phyloP scores from a whole-genome alignment of 2,329 filamentous ascomycete genomes.

The Hypoxylon sp. region DNA sequence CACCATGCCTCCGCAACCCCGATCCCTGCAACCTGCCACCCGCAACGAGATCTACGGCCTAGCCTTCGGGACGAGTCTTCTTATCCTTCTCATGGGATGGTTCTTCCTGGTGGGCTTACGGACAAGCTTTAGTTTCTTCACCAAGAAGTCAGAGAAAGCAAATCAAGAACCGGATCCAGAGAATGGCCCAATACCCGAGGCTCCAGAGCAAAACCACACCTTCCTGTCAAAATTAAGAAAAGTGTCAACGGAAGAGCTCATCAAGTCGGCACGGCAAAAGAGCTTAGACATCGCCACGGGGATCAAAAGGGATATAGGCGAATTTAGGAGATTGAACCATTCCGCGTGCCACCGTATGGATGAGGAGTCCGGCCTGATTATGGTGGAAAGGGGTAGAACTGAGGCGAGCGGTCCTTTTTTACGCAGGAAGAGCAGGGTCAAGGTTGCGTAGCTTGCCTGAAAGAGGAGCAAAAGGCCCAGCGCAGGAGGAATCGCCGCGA shows the following conservation, averaged over 20 bases:
- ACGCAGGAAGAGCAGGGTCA: constrained; percentile 34
- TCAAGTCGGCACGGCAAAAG: constrained; percentile 25
- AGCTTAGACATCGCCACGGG: constrained; percentile 30
- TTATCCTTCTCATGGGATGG: constrained; percentile 30
- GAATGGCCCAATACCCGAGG: neutral
- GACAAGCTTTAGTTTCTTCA: neutral
- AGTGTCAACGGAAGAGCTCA: constrained; percentile 24
- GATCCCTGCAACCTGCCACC: constrained; percentile 15
- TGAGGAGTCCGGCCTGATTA: constrained; percentile 24
- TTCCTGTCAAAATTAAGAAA: constrained; percentile 25
- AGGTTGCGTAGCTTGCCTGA: constrained; percentile 36
- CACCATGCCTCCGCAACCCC: neutral
- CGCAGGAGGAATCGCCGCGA: constrained; percentile 24
- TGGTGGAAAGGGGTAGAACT: constrained; percentile 1
- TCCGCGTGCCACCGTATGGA: constrained; percentile 10
- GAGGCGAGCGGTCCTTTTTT: constrained; percentile 45
- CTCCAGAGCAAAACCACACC: constrained; percentile 1
- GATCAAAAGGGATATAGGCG: constrained; percentile 21
- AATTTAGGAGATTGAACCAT: constrained; percentile 14
- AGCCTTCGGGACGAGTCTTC: constrained; percentile 32
- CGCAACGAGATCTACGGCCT: constrained; percentile 35
- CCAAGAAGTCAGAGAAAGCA: neutral
- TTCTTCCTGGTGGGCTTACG: constrained; percentile 25
- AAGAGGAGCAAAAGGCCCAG: constrained; percentile 26
- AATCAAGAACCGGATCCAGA: constrained; percentile 9